These are phyloP conservation scores for Litchi chinensis DNA, from an alignment of 345 rosid genomes.

Conservation along the genomic window DNA sequence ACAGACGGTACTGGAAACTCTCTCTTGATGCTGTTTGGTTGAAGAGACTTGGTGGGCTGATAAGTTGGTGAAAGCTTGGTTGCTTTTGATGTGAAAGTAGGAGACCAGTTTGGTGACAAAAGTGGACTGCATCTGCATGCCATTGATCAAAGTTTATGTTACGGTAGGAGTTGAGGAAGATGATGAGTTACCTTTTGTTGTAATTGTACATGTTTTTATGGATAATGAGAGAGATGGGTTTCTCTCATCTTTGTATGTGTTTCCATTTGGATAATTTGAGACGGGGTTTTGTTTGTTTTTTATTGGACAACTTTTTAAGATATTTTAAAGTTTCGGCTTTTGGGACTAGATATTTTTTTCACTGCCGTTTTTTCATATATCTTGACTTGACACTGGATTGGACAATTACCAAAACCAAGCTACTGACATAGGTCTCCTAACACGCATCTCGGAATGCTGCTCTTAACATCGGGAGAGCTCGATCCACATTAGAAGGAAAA, in stretches of 20 bases:
- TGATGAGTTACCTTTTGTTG: conserved; percentile 8
- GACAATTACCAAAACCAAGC: too few relatives aligned
- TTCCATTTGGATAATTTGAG: conserved; percentile 18
- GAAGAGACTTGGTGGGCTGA: conserved; percentile 24
- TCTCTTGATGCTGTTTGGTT: conserved; percentile 23
- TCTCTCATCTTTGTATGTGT: conserved; percentile 9
- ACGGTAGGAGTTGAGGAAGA: background rate
- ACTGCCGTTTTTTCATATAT: too few relatives aligned
- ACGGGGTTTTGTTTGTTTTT: conserved; percentile 23
- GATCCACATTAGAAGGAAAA: too few relatives aligned
- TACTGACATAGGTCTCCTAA: too few relatives aligned
- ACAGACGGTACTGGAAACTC: conserved; percentile 37
- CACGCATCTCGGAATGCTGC: too few relatives aligned
- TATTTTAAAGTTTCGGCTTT: conserved; percentile 19
- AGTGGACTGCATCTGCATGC: conserved; percentile 37
- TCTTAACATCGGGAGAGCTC: too few relatives aligned
- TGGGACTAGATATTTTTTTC: background rate
- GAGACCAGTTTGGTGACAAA: conserved; percentile 35
- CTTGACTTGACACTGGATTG: too few relatives aligned
- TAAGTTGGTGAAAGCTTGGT: background rate
- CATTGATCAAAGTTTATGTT: conserved; percentile 28
- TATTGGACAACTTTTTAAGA: conserved; percentile 22
- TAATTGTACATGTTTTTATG: background rate
- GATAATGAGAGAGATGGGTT: conserved; percentile 11
- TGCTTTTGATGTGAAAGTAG: conserved; percentile 24